Evolutionary conservation across 1,284 basidiomycete species (phyloP).

Genomic region (Ustilago esculenta): DNA sequence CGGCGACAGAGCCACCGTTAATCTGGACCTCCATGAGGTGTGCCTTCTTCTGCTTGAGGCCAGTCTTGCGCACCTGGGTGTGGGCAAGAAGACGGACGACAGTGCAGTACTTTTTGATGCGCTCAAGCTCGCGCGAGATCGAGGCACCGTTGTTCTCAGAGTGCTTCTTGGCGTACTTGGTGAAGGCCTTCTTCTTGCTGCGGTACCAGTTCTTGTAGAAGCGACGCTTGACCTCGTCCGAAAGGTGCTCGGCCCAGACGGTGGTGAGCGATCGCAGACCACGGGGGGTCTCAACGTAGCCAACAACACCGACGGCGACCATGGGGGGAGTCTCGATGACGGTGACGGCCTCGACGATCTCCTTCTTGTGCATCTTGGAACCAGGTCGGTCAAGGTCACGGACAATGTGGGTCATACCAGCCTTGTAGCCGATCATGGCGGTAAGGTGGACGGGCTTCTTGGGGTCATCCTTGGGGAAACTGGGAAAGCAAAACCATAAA

Average conservation of each 20-base stretch:
- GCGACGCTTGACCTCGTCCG: conserved; percentile 91
- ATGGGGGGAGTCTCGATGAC: conserved; percentile 97
- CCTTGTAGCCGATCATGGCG: conserved; percentile 99
- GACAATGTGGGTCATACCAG: conserved; percentile 99
- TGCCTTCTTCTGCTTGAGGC: conserved; percentile 98
- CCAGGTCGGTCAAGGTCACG: conserved; percentile 99
- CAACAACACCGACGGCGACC: conserved; percentile 97
- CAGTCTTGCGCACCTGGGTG: conserved; percentile 95
- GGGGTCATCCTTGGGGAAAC: conserved; percentile 84
- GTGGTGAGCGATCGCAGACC: conserved; percentile 86
- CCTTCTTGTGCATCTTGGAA: conserved; percentile 74
- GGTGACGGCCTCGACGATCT: conserved; percentile 97
- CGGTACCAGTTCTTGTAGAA: conserved; percentile 99
- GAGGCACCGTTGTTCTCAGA: conserved; percentile 94
- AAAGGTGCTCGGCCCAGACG: conserved; percentile 76
- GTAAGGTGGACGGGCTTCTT: conserved; percentile 99
- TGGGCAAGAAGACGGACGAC: conserved; percentile 98
- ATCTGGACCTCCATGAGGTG: conserved; percentile 99
- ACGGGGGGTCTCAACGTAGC: conserved; percentile 99
- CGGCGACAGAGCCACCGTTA: conserved; percentile 94
- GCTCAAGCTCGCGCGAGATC: conserved; percentile 94
- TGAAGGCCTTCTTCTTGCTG: conserved; percentile 99
- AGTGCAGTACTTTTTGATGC: conserved; percentile 99
- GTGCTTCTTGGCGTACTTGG: conserved; percentile 97
- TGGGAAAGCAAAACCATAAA: conserved; percentile 2